Conservation (phyloP, 495 filamentous ascomycete species). For the Penicillium silybi region DNA sequence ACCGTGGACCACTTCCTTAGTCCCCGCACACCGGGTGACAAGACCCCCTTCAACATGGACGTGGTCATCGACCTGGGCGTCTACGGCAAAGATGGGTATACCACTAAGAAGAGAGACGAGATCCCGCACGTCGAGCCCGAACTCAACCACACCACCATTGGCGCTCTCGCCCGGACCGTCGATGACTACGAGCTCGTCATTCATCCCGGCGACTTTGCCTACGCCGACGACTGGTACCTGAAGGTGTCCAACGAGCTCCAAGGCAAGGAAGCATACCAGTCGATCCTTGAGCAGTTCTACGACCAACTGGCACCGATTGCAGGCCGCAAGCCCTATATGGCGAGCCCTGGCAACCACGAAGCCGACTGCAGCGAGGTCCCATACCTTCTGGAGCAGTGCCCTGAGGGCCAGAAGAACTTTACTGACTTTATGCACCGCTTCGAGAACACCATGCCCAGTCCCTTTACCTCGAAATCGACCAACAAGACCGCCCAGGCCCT, state of each 20-base stretch:
- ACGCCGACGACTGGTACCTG: slow-evolving; percentile 51
- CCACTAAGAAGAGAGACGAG: slow-evolving; percentile 48
- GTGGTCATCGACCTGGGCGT: slow-evolving; percentile 55
- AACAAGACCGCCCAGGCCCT: slow-evolving; percentile 42
- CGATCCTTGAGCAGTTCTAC: slow-evolving; percentile 54
- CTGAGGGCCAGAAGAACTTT: slow-evolving; percentile 56
- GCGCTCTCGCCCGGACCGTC: slow-evolving; percentile 49
- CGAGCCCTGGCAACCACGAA: slow-evolving; percentile 54
- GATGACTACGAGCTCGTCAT: slow-evolving; percentile 58
- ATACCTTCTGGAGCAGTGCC: slow-evolving; percentile 43
- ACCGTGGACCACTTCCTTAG: slow-evolving; percentile 53
- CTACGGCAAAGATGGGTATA: slow-evolving; percentile 55
- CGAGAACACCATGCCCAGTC: slow-evolving; percentile 45
- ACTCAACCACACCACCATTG: slow-evolving; percentile 61
- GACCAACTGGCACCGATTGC: slow-evolving; percentile 45
- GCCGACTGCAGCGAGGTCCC: slow-evolving; percentile 47
- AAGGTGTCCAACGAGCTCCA: slow-evolving; percentile 34
- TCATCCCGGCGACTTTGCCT: slow-evolving; percentile 54
- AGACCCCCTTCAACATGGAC: slow-evolving; percentile 42
- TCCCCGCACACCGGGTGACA: slow-evolving; percentile 47
- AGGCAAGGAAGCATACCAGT: slow-evolving; percentile 46
- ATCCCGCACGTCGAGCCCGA: slow-evolving; percentile 51
- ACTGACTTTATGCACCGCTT: slow-evolving; percentile 57
- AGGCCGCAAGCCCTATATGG: slow-evolving; percentile 48
- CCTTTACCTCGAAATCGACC: slow-evolving; percentile 43